Percentiles rank a stretch among this genome's conserved stretches.
Evolutionary conservation across 192 early-diverging fungal species (phyloP).

Genomic region (Physocladia obscura): DNA sequence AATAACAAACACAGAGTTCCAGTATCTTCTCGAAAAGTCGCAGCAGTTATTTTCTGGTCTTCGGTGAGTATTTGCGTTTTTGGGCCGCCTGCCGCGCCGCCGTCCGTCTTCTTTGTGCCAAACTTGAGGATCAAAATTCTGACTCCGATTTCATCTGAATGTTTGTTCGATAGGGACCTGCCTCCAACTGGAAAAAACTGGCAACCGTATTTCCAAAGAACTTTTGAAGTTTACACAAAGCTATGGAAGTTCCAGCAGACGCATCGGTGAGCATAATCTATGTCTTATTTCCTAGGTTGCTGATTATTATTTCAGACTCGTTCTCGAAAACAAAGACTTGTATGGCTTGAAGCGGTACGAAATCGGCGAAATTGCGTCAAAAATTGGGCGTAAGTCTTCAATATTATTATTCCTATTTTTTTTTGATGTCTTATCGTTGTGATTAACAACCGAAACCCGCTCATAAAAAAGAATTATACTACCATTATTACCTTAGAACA

Average conservation of each 20-base stretch:
- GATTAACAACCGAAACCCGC: no score
- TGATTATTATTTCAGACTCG: conserved; percentile 47
- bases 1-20: conserved; percentile 74
- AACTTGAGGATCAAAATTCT: no score
- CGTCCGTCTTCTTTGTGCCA: no score
- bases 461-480: conserved; percentile 51
- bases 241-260: conserved; percentile 95
- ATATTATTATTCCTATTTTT: neutral
- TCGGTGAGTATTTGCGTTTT: conserved; percentile 49
- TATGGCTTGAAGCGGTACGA: conserved; percentile 96
- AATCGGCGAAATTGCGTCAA: conserved; percentile 96
- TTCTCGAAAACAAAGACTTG: conserved; percentile 83
- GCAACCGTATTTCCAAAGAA: conserved; percentile 92
- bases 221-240: conserved; percentile 96
- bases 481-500: conserved; percentile 73
- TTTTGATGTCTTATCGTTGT: no score
- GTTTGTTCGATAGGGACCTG: conserved; percentile 62
- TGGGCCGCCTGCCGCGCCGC: no score
- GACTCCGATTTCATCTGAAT: neutral
- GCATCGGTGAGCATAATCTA: conserved; percentile 61
- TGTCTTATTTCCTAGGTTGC: neutral
- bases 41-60: conserved; percentile 94
- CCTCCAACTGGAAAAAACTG: conserved; percentile 84
- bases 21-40: conserved; percentile 93
- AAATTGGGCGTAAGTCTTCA: conserved; percentile 87